Percentiles rank a stretch among this genome's conserved stretches.
Evolutionary conservation across 2,329 filamentous ascomycete genomes (phyloP).

Genomic region (Cercospora canescens): DNA sequence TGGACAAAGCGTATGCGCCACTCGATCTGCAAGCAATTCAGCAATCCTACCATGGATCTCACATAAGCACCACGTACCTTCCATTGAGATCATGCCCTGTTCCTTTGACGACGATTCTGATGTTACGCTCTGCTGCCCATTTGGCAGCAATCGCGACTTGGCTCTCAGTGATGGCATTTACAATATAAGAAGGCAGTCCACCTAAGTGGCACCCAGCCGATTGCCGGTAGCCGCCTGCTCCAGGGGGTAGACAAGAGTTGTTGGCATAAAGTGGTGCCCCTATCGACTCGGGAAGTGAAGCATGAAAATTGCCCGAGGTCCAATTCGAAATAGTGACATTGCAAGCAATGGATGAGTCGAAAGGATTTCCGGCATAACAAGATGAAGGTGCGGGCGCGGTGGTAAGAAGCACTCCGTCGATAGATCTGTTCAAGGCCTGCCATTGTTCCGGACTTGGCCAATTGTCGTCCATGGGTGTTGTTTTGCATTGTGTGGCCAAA

Average conservation of each 20-base stretch:
- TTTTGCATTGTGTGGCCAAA: constrained; percentile 13
- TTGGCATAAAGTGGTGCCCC: constrained; percentile 36
- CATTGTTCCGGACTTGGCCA: constrained; percentile 17
- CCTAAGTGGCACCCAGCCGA: constrained; percentile 33
- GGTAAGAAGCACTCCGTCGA: constrained; percentile 26
- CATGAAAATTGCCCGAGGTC: constrained; percentile 34
- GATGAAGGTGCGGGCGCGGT: constrained; percentile 34
- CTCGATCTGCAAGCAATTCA: constrained; percentile 12
- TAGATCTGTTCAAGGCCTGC: constrained; percentile 14
- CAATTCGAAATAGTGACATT: constrained; percentile 31
- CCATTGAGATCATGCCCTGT: constrained; percentile 25
- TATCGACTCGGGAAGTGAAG: constrained; percentile 35
- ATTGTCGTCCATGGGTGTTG: constrained; percentile 13
- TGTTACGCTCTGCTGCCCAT: constrained; percentile 23
- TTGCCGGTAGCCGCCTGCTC: constrained; percentile 27
- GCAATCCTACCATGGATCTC: neutral
- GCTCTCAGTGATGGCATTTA: constrained; percentile 34
- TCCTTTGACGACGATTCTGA: constrained; percentile 21
- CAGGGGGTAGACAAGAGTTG: constrained; percentile 37
- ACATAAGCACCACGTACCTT: neutral
- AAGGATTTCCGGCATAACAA: constrained; percentile 35
- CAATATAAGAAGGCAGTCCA: constrained; percentile 36
- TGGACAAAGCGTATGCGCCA: constrained; percentile 18
- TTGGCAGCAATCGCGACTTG: constrained; percentile 35
- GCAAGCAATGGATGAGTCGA: constrained; percentile 31